These are phyloP conservation scores for Paratinospora sagittata DNA, from an alignment of 164 flowering plant species.

Conservation along the genomic window DNA sequence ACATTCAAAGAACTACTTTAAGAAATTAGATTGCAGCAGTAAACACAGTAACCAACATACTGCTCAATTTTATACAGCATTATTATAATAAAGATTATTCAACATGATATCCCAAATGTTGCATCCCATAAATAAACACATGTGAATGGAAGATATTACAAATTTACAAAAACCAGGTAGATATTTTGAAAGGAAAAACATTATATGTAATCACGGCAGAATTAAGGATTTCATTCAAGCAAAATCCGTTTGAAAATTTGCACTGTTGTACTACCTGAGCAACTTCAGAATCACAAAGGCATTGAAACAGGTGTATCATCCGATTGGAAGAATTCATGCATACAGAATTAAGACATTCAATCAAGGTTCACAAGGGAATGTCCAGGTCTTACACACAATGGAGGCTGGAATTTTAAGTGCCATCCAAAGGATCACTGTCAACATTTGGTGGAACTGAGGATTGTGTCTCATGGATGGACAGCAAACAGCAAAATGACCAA, in stretches of 20 bases:
- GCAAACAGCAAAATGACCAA: too few relatives aligned
- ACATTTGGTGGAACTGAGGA: neutral
- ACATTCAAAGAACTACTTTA: neutral
- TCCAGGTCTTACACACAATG: too few relatives aligned
- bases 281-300: neutral
- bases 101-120: neutral
- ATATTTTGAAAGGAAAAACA: neutral
- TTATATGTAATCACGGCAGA: neutral
- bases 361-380: neutral
- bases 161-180: neutral
- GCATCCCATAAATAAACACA: neutral
- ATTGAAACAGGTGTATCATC: neutral
- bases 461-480: too few relatives aligned
- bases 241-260: neutral
- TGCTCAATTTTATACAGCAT: neutral
- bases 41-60: neutral
- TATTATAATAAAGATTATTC: neutral
- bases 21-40: neutral
- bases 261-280: neutral
- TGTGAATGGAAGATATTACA: neutral
- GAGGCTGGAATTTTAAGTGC: too few relatives aligned
- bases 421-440: neutral
- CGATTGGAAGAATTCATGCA: neutral
- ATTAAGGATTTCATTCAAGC: neutral
- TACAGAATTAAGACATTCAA: neutral